Base-by-base conservation (phyloP, 2,329 filamentous ascomycete species). In the Ophiosphaerella korrae region DNA sequence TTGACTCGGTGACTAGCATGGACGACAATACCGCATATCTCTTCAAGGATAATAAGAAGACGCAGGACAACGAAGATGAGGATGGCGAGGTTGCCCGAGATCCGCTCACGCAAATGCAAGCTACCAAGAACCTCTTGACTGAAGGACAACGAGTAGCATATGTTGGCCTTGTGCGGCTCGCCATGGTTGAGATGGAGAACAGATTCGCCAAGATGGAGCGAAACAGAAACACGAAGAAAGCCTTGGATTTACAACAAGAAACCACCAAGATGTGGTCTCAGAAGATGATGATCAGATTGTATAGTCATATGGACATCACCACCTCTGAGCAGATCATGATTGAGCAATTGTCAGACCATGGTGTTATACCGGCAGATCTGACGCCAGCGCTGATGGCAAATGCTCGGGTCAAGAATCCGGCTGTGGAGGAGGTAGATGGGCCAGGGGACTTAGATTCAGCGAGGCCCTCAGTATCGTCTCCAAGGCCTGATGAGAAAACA, bases 1-100 rank as follows among this genome's bases (percentile, higher is more conserved):
- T 88, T 12, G 86, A 96, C 71, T 97, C 92, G 24, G 89, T 89
- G 42, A 99, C 92, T 3, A 97, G 93, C 76, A 86, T 99, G 86
- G 94, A 99, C 70, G 94, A 99, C 50, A 93, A 97, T 66, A 99
- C 94, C 0, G 87, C 92, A 48, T 99, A 99, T 71, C 82, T 99
- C 3, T 99, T 99, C 79, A 93, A 90, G 60, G 87, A 91, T 52
- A 75, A 81, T 77, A 79, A 79, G 18, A 87, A 86, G 2, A 82
- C 83, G 8, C 78, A 83, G 5, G 64, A 77, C n/a, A 77, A 78
- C 43, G 89, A 92, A 21, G 92, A 96, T 21, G 90, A 42, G 3
- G 26, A 29, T 29, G 26, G 26, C 26, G 40, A 94, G 47, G 86
- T 89, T 52, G 84, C 68, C 12, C 68, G 92, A 45, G 94, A 97